Evolutionary conservation across 1,284 basidiomycete species (phyloP).

Genomic region (Phylloporus sp.): DNA sequence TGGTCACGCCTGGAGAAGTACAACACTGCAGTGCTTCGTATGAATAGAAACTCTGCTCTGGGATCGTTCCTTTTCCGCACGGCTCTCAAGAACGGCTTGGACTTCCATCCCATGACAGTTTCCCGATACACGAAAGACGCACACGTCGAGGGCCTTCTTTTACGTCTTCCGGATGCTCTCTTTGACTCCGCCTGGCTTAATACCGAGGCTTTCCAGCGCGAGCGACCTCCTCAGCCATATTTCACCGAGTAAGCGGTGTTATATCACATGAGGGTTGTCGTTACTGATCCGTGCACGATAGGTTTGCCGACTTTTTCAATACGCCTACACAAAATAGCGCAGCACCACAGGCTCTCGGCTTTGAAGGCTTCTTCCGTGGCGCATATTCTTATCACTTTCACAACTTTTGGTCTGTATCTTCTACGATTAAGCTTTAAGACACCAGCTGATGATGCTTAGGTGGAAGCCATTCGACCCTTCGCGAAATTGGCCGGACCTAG

Average conservation of each 20-base stretch:
- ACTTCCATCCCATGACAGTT: conserved; percentile 90
- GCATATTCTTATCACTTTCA: conserved; percentile 90
- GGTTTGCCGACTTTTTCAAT: conserved; percentile 84
- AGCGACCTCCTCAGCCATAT: conserved; percentile 85
- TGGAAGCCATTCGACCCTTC: conserved; percentile 92
- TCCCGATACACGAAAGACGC: conserved; percentile 83
- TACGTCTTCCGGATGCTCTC: conserved; percentile 83
- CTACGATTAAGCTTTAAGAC: neutral
- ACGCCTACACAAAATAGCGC: conserved; percentile 74
- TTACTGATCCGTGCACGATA: conserved; percentile 13
- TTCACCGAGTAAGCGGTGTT: conserved; percentile 70
- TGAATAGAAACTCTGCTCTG: conserved; percentile 84
- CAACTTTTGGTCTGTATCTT: conserved; percentile 72
- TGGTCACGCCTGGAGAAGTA: conserved; percentile 85
- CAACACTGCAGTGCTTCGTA: conserved; percentile 86
- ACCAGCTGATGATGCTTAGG: conserved; percentile 53
- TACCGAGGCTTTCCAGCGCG: conserved; percentile 82
- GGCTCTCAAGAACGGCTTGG: conserved; percentile 83
- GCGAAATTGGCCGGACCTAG: conserved; percentile 92
- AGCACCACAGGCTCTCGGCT: conserved; percentile 78
- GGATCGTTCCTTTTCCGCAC: conserved; percentile 86
- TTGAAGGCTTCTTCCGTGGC: conserved; percentile 87
- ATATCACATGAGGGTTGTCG: neutral
- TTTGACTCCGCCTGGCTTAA: conserved; percentile 91
- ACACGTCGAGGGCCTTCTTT: conserved; percentile 72